These are phyloP conservation scores for Paragyromitra xinjiangensis DNA, from an alignment of 495 filamentous ascomycete genomes.

Conservation along the genomic window DNA sequence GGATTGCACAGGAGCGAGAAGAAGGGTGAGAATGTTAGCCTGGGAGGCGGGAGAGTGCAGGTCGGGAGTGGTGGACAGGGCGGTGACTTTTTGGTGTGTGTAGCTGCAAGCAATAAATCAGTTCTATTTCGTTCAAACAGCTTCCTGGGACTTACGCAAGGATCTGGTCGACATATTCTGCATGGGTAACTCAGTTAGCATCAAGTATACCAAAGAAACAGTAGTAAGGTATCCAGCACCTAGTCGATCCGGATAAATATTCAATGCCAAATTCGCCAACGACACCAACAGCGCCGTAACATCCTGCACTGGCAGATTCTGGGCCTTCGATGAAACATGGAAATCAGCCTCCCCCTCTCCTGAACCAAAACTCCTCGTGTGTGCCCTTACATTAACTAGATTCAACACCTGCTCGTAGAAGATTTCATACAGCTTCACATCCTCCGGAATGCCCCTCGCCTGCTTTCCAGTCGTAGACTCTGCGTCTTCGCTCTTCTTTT, in stretches of 20 bases:
- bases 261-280: conserved; percentile 88
- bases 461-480: conserved; percentile 63
- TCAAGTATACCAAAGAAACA: neutral
- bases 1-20: conserved; percentile 85
- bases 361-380: conserved; percentile 57
- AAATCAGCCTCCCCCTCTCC: conserved; percentile 57
- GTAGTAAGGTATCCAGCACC: conserved; percentile 53
- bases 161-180: conserved; percentile 94
- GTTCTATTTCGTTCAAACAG: neutral
- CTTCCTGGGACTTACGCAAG: conserved; percentile 65
- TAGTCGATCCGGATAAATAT: conserved; percentile 89
- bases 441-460: conserved; percentile 75
- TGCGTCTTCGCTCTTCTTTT: conserved; percentile 55
- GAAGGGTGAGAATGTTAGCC: conserved; percentile 84
- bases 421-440: conserved; percentile 93
- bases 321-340: conserved; percentile 65
- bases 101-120: conserved; percentile 58
- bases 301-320: conserved; percentile 91
- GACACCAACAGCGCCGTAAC: conserved; percentile 92
- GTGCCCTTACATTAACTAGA: conserved; percentile 70
- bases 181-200: conserved; percentile 31
- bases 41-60: conserved; percentile 88
- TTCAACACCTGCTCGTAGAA: conserved; percentile 97
- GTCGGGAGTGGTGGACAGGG: conserved; percentile 92
- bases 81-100: conserved; percentile 84